Evolutionary conservation across 306 rosid genomes (phyloP), one percentile per base, ranked within the genome.

Genomic region (Gastrolobium villosum): DNA sequence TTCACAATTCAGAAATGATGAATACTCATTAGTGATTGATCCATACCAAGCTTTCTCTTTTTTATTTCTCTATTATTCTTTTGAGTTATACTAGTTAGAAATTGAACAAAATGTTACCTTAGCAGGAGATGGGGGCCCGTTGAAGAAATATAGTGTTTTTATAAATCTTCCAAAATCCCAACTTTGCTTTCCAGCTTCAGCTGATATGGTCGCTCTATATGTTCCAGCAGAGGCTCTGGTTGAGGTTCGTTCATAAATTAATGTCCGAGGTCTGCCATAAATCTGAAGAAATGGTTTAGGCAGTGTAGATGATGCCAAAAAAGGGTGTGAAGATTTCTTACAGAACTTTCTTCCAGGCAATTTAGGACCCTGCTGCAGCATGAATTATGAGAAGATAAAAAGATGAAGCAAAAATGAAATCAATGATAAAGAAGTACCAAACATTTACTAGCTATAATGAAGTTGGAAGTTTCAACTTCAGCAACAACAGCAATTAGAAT

Each of bases 111-210:
- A 55, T 34, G 79, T 46, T 45, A 94, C 98, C 98, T 94, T 94
- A 67, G 88, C 84, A 65, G 96, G 97, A 81, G 97, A 89, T 46
- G 97, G 97, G 3, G 90, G 89, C 61, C 86, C 94, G 64, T 92
- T 90, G 84, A 94, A 94, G 79, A 92, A 94, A 62, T 77, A 92
- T 5, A 94, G 14, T 3, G 97, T 92, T 89, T 86, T 87, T 28
- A 92, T 70, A 64, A 94, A 94, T 81, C 98, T 92, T 26, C 89
- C 89, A 64, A 94, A 52, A 86, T 94, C 97, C 98, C 97, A 94
- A 86, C 83, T 59, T 69, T 87, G 91, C 48, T 70, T 79, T 70
- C 86, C 89, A 74, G 88, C 84, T 84, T 89, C 87, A 78, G 96
- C 90, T 31, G 90, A 69, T 64, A 94, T 83, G 41, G 71, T 45